Percentiles rank a stretch among this genome's conserved stretches.
phyloP scores from a whole-genome alignment of 2,329 filamentous ascomycete species.

The Fusarium sterilihyphosum region DNA sequence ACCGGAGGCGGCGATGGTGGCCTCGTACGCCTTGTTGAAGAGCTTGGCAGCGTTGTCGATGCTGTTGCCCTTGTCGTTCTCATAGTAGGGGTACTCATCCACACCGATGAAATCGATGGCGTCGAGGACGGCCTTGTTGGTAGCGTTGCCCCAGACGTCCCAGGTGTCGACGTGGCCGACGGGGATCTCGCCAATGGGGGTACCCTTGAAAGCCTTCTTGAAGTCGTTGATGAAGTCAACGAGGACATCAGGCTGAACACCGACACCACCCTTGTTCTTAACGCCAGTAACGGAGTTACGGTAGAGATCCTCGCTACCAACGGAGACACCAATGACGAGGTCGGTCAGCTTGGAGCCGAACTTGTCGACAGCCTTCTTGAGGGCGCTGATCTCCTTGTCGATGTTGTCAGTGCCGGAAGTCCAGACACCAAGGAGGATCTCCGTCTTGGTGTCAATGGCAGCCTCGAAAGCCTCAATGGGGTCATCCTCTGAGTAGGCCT shows the following conservation, averaged over 20 bases:
- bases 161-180: slow-evolving; percentile 77
- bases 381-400: slow-evolving; percentile 67
- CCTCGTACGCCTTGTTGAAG: slow-evolving; percentile 62
- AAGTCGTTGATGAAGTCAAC: slow-evolving; percentile 74
- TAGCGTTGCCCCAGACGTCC: slow-evolving; percentile 68
- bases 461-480: slow-evolving; percentile 84
- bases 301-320: slow-evolving; percentile 76
- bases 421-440: slow-evolving; percentile 74
- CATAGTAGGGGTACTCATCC: slow-evolving; percentile 74
- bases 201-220: slow-evolving; percentile 64
- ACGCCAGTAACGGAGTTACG: slow-evolving; percentile 69
- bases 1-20: slow-evolving; percentile 56
- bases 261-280: slow-evolving; percentile 69
- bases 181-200: slow-evolving; percentile 57
- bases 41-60: slow-evolving; percentile 65
- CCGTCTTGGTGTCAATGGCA: slow-evolving; percentile 67
- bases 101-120: slow-evolving; percentile 73
- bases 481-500: slow-evolving; percentile 73
- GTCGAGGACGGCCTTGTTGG: slow-evolving; percentile 68
- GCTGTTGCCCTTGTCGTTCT: slow-evolving; percentile 63
- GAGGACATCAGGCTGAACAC: slow-evolving; percentile 67
- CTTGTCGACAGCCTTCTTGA: slow-evolving; percentile 64
- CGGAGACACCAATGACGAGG: slow-evolving; percentile 71
- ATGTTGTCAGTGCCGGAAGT: slow-evolving; percentile 64
- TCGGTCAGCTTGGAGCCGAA: slow-evolving; percentile 63